Base-by-base conservation (phyloP, 2,329 filamentous ascomycete genomes). In the Scleromitrula shiraiana region DNA sequence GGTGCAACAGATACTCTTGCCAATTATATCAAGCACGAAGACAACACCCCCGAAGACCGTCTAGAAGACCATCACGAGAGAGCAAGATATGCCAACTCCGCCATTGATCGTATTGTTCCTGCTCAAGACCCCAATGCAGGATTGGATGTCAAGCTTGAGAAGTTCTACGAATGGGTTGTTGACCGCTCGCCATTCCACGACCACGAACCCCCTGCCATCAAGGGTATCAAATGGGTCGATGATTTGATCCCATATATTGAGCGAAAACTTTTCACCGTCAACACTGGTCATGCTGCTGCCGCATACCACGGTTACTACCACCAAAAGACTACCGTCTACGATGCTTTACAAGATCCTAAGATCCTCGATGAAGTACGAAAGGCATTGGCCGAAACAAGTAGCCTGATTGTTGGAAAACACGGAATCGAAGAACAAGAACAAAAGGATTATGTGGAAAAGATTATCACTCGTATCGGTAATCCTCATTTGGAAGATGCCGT, bases 131-230 rank as follows among this genome's bases (percentile, higher is more conserved):
- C 80, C 42, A 72, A 87, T 60, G 79, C 83, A 20, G 89, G 89
- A 48, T 77, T 98, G 37, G 83, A 96, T 63, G 93, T 98, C 57
- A 90, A 84, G 62, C 89, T 98, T 40, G 93, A 98, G 77, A 93
- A 93, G 72, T 98, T 97, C 76, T 96, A 88, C 72, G 93, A 98
- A 74, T 98, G 93, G 93, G 91, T 93, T 32, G 90, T 98, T 43
- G 93, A 98, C 65, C 73, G 80, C 65, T 84, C 80, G 37, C 91
- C 91, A 2, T 96, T 97, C 68, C 76, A 82, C 55, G 78, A 83
- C 54, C 71, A 77, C 53, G 74, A 76, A 46, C 76, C 79, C 58
- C 90, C 89, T 5, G 70, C 78, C 15, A 91, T 98, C 62, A 69
- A 93, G 57, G 91, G 90, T 51, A 83, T 97, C 65, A 86, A 95